These are phyloP conservation scores for Saccharomycopsis selenospora DNA, from an alignment of 805 yeast species.

Conservation along the genomic window DNA sequence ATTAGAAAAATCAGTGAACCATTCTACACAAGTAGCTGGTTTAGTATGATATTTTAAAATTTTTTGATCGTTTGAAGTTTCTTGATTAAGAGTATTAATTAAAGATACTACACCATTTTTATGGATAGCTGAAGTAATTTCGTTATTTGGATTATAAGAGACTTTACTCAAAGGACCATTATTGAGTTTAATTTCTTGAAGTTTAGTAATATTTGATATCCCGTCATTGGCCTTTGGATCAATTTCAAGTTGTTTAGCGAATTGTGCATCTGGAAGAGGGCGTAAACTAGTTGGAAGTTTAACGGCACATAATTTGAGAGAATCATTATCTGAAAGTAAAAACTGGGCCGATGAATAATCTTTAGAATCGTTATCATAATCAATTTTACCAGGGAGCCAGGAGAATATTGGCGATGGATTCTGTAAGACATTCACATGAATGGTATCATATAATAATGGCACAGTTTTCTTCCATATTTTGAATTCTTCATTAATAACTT, in stretches of 20 bases:
- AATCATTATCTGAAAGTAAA: slow-evolving; percentile 30
- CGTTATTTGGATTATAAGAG: neutral
- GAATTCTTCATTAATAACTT: slow-evolving; percentile 67
- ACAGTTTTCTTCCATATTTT: slow-evolving; percentile 79
- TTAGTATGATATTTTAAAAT: slow-evolving; percentile 47
- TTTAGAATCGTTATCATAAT: slow-evolving; percentile 24
- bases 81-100: neutral
- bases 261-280: neutral
- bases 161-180: neutral
- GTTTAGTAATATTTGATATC: neutral
- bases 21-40: slow-evolving; percentile 68
- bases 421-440: slow-evolving; percentile 48
- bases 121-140: neutral
- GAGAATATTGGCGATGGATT: neutral
- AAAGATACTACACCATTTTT: neutral
- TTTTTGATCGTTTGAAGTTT: neutral
- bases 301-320: slow-evolving; percentile 35
- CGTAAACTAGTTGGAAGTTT: slow-evolving; percentile 16
- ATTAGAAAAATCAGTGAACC: slow-evolving; percentile 38
- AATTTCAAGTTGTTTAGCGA: neutral
- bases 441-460: slow-evolving; percentile 68
- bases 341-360: neutral
- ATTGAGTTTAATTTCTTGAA: neutral
- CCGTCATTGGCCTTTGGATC: neutral
- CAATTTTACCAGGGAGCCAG: slow-evolving; percentile 10